A percentile compares a stretch with the other conserved stretches of the same genome.
These are phyloP conservation scores for Penicillium psychrosexuale DNA, from an alignment of 2,329 filamentous ascomycete species.

Conservation along the genomic window DNA sequence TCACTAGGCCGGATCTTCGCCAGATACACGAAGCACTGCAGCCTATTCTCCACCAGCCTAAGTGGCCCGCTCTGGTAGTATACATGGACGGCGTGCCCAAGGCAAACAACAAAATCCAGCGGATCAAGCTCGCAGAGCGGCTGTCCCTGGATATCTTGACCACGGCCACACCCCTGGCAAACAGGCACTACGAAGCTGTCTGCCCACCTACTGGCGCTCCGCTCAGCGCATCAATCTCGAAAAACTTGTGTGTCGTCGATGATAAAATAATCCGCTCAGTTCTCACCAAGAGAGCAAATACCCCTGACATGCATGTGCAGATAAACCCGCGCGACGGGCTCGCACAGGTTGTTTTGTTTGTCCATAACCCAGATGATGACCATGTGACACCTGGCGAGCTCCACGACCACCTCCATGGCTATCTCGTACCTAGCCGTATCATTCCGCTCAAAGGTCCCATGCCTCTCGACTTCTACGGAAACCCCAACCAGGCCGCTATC, in stretches of 20 bases:
- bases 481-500: constrained; percentile 38
- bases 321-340: constrained; percentile 17
- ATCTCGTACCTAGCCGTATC: constrained; percentile 42
- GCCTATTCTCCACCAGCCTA: constrained; percentile 51
- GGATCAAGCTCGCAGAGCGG: constrained; percentile 52
- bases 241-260: constrained; percentile 36
- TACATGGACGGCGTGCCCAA: constrained; percentile 58
- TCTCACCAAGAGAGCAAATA: constrained; percentile 5
- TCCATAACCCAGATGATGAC: not conserved
- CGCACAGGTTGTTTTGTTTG: constrained; percentile 16
- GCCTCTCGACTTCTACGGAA: constrained; percentile 31
- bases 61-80: constrained; percentile 52
- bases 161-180: constrained; percentile 45
- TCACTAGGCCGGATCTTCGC: constrained; percentile 49
- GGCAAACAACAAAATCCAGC: constrained; percentile 57
- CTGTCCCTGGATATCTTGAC: constrained; percentile 46
- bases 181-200: constrained; percentile 50
- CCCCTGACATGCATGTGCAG: constrained; percentile 16
- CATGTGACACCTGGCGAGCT: constrained; percentile 16
- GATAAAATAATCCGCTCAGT: constrained; percentile 6
- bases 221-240: constrained; percentile 39
- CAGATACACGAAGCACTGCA: constrained; percentile 49
- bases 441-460: constrained; percentile 36
- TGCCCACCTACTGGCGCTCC: constrained; percentile 51
- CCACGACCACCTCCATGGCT: constrained; percentile 25